Conservation (phyloP, 352 stramenopile species). For the Phytopythium boreale region DNA sequence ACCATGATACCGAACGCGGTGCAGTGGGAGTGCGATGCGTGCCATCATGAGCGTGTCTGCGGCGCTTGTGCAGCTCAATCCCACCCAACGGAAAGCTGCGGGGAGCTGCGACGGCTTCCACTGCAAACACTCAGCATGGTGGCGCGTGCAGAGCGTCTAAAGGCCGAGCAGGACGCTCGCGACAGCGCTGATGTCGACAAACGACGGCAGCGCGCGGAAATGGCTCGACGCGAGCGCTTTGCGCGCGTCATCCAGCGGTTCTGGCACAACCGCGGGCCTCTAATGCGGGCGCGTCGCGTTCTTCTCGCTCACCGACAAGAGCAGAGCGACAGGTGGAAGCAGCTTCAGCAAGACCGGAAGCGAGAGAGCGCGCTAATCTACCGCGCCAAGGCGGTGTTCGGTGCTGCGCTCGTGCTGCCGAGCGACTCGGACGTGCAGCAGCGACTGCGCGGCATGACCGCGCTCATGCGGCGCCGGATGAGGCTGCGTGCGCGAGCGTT, state of each 20-base stretch:
- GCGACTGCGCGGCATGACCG: slow-evolving; percentile 48
- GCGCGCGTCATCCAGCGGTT: slow-evolving; percentile 50
- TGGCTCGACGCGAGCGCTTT: slow-evolving; percentile 24
- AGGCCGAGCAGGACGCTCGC: slow-evolving; percentile 33
- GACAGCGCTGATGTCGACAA: slow-evolving; percentile 48
- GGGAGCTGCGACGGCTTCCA: slow-evolving; percentile 23
- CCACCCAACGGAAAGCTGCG: slow-evolving; percentile 48
- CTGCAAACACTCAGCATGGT: slow-evolving; percentile 44
- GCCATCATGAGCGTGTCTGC: slow-evolving; percentile 33
- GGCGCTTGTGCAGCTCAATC: slow-evolving; percentile 29
- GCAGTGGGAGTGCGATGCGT: slow-evolving; percentile 45
- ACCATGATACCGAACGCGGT: slow-evolving; percentile 22
- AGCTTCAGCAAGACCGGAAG: slow-evolving; percentile 28
- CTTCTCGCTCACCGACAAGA: slow-evolving; percentile 14
- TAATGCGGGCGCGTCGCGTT: slow-evolving; percentile 30
- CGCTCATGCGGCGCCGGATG: slow-evolving; percentile 41
- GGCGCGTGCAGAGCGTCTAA: slow-evolving; percentile 26
- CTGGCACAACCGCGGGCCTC: slow-evolving; percentile 32
- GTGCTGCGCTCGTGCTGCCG: slow-evolving; percentile 30
- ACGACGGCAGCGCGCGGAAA: slow-evolving; percentile 20
- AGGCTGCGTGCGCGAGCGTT: slow-evolving; percentile 49
- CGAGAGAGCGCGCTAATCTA: slow-evolving; percentile 33
- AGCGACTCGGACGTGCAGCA: slow-evolving; percentile 38
- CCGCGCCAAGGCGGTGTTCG: slow-evolving; percentile 32
- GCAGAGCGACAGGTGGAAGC: slow-evolving; percentile 37